Evolutionary conservation across 116 monocot species (phyloP), one percentile per base, ranked within the genome.

Genomic region (Posidonia oceanica): DNA sequence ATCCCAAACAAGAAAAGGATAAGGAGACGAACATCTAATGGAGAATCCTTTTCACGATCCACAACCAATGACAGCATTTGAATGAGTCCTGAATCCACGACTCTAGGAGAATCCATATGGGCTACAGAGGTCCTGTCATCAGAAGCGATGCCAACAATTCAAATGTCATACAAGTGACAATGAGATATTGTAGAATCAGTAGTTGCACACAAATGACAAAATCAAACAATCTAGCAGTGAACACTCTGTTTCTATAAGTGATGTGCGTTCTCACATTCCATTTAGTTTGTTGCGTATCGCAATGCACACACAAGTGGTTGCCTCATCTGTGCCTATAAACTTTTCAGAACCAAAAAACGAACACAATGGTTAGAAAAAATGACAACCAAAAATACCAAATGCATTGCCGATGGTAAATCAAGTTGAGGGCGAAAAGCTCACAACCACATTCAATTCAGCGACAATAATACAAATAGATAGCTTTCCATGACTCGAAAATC

Each of bases 241-340:
- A 13, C 5, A 16, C 39, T 64, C 14, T 63, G 37, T 39, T 64
- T 38, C 23, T 64, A 38, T 15, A 64, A 64, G 64, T 38, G 15
- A 37, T 64, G 37, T 14, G 5, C 64, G n/a, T 59, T 69, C 69
- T 85, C 85, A 97, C 97, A 89, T 81, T 85, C 92, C 89, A 89
- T 61, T 92, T 0, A 79, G 76, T 51, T 58, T 76, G 69, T 89
- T 92, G 37, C 89, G 87, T 65, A 97, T 92, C 18, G 83, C 89
- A 63, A 97, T 80, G 59, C 91, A 85, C 2, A 89, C 85, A 53
- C 97, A 97, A 37, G 97, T 97, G 20, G 97, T 97, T 44, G 87
- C 89, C 77, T 97, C 97, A 79, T 97, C 97, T 29, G 85, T 97
- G 54, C 97, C 97, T 60, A 82, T 83, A 58, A 82, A 74, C 97